A percentile compares a stretch with the other conserved stretches of the same genome.
These are phyloP conservation scores for Lachnellula subtilissima DNA, from an alignment of 2,329 filamentous ascomycete genomes.

Conservation along the genomic window DNA sequence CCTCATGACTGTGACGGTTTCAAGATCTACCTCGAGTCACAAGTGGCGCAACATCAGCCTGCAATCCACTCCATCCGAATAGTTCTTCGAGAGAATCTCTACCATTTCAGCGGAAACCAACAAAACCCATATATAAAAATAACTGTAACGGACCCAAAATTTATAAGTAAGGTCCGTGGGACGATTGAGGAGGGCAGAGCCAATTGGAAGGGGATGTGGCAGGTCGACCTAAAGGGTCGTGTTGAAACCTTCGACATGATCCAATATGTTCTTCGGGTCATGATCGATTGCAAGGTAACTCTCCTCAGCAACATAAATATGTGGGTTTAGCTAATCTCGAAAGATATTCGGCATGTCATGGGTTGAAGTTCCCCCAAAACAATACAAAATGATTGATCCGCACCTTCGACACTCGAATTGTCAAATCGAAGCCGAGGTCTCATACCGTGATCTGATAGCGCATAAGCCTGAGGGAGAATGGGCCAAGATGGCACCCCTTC, in stretches of 20 bases:
- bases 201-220: conserved; percentile 93
- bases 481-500: conserved; percentile 94
- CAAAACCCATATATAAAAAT: conserved; percentile 92
- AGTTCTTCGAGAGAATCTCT: conserved; percentile 83
- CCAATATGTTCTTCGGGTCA: conserved; percentile 91
- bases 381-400: conserved; percentile 65
- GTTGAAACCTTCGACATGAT: conserved; percentile 94
- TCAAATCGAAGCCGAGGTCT: conserved; percentile 87
- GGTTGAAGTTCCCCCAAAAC: conserved; percentile 76
- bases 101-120: conserved; percentile 88
- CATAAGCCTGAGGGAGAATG: conserved; percentile 89
- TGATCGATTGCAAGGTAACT: conserved; percentile 86
- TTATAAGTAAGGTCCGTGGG: conserved; percentile 69
- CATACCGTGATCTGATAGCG: conserved; percentile 77
- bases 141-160: conserved; percentile 83
- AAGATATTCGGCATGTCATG: conserved; percentile 93
- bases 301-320: not conserved
- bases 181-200: conserved; percentile 70
- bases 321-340: conserved; percentile 5
- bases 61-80: conserved; percentile 78
- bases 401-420: conserved; percentile 79
- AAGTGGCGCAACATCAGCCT: conserved; percentile 67
- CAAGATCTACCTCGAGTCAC: conserved; percentile 73
- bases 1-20: conserved; percentile 73
- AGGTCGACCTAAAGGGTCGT: conserved; percentile 57